These are phyloP conservation scores for Yarrowia porcina DNA, from an alignment of 805 yeast species.

Conservation along the genomic window DNA sequence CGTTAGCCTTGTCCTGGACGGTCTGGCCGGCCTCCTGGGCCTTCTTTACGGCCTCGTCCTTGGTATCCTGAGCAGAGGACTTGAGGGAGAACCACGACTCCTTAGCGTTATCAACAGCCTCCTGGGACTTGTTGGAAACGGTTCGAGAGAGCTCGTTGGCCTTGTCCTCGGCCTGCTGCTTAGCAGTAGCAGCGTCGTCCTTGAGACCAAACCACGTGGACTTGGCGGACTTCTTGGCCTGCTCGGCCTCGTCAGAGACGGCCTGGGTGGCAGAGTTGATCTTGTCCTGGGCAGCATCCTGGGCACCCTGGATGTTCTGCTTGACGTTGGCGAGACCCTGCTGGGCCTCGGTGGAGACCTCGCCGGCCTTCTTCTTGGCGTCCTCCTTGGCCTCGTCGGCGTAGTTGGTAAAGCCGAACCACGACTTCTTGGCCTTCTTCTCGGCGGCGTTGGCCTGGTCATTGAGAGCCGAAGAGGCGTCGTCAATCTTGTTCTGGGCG, in stretches of 20 bases:
- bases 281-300: constrained; percentile 23
- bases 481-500: constrained; percentile 20
- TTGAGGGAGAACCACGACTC: not conserved
- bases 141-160: not conserved
- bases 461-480: not conserved
- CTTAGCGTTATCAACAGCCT: not conserved
- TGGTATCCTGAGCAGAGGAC: not conserved
- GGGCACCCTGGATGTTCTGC: not conserved
- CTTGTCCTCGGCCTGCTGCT: not conserved
- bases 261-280: not conserved
- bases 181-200: not conserved
- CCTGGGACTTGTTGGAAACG: not conserved
- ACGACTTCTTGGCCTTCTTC: constrained; percentile 17
- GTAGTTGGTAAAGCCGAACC: constrained; percentile 1
- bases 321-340: constrained; percentile 22
- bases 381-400: constrained; percentile 1
- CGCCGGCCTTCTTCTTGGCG: constrained; percentile 4
- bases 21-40: not conserved
- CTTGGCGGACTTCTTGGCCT: constrained; percentile 1
- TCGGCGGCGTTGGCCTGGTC: constrained; percentile 22
- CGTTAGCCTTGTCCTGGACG: not conserved
- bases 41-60: constrained; percentile 11
- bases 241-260: not conserved
- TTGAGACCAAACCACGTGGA: not conserved
- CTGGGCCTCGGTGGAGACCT: constrained; percentile 22